These are phyloP conservation scores for Flaveria sonorensis DNA, from an alignment of 129 eudicot species.

Conservation along the genomic window DNA sequence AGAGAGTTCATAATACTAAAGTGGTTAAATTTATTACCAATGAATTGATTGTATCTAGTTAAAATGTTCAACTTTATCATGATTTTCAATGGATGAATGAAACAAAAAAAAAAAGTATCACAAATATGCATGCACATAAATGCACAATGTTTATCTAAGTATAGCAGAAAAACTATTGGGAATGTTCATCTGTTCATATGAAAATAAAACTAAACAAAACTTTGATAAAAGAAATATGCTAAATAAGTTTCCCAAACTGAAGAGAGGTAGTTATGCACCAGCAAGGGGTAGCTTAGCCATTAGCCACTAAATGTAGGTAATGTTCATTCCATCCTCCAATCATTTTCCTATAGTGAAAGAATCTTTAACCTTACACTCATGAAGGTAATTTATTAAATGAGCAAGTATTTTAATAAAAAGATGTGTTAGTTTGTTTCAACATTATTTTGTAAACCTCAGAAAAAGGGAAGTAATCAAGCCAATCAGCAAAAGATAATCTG, in stretches of 20 bases:
- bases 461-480: neutral
- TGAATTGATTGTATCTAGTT: too few relatives aligned
- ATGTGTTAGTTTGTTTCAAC: neutral
- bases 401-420: constrained; percentile 1
- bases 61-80: neutral
- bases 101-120: neutral
- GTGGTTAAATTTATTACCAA: too few relatives aligned
- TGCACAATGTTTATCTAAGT: neutral
- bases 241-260: constrained; percentile 16
- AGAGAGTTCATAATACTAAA: too few relatives aligned
- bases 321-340: neutral
- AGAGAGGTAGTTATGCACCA: neutral
- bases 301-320: neutral
- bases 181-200: neutral
- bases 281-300: neutral
- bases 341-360: neutral
- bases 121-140: neutral
- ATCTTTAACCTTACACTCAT: neutral
- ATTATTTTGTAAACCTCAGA: neutral
- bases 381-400: neutral
- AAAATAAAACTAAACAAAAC: constrained; percentile 3
- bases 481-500: neutral
- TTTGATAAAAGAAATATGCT: neutral
- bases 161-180: neutral
- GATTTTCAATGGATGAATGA: neutral